These are phyloP conservation scores for Lachancea thermotolerans DNA, from an alignment of 805 yeast genomes.

Conservation along the genomic window DNA sequence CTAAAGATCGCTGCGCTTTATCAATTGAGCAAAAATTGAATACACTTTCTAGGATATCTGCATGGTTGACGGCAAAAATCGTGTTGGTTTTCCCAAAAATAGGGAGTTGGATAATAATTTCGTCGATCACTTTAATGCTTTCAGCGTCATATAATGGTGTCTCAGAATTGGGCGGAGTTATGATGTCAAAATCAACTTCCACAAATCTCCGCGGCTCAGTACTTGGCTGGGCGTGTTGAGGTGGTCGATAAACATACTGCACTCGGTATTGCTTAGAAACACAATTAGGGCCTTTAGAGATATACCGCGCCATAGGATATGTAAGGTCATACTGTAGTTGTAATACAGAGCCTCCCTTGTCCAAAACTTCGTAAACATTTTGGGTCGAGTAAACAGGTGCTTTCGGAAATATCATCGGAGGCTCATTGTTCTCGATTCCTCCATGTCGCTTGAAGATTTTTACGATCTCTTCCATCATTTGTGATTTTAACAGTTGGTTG, in stretches of 20 bases:
- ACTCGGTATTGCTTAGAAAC: constrained; percentile 58
- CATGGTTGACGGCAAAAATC: constrained; percentile 66
- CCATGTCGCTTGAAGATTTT: constrained; percentile 73
- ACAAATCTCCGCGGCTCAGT: constrained; percentile 71
- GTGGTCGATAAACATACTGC: constrained; percentile 76
- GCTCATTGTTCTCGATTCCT: constrained; percentile 66
- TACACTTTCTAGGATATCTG: constrained; percentile 67
- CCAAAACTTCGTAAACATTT: constrained; percentile 72
- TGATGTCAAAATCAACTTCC: constrained; percentile 82
- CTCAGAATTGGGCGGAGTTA: constrained; percentile 42
- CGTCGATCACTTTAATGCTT: constrained; percentile 73
- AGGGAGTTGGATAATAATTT: constrained; percentile 58
- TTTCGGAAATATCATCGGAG: constrained; percentile 72
- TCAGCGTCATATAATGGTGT: constrained; percentile 76
- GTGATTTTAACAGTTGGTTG: constrained; percentile 52
- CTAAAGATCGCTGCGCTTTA: constrained; percentile 62
- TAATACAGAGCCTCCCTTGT: constrained; percentile 77
- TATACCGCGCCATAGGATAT: constrained; percentile 77
- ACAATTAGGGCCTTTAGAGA: constrained; percentile 53
- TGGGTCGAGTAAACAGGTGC: constrained; percentile 63
- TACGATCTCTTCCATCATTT: constrained; percentile 54
- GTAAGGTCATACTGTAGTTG: constrained; percentile 88
- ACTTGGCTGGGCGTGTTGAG: constrained; percentile 42
- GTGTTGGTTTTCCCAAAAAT: constrained; percentile 54
- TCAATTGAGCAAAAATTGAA: constrained; percentile 78